A percentile compares a stretch with the other conserved stretches of the same genome.
phyloP scores from a whole-genome alignment of 495 filamentous ascomycete species.

The Neurospora sp. region DNA sequence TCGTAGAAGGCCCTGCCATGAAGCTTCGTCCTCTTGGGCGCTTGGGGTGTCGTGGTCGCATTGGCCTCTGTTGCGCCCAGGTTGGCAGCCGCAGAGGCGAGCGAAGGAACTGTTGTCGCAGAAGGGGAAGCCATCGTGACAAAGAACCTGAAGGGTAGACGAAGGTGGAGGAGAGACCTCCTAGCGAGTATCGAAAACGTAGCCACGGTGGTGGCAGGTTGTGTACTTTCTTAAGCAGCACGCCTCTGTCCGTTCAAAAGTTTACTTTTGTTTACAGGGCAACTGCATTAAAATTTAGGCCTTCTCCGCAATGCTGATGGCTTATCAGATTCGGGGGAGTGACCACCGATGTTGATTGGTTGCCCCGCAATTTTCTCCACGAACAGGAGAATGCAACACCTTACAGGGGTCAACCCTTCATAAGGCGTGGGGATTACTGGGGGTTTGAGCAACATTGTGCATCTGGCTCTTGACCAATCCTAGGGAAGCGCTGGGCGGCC shows the following conservation, averaged over 20 bases:
- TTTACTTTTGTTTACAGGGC: neutral
- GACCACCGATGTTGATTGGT: neutral
- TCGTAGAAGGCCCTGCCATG: constrained; percentile 85
- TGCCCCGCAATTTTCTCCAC: neutral
- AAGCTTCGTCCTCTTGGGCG: constrained; percentile 44
- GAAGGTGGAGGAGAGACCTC: neutral
- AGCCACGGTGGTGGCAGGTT: neutral
- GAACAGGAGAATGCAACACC: neutral
- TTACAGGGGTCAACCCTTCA: neutral
- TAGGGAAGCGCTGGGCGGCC: neutral
- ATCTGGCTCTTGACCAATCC: neutral
- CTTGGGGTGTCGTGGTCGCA: constrained; percentile 5
- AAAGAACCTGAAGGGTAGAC: neutral
- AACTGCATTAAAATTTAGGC: constrained; percentile 4
- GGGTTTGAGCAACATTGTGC: neutral
- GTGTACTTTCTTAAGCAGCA: neutral
- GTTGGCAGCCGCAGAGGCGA: neutral
- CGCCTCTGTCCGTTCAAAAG: neutral
- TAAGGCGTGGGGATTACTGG: neutral
- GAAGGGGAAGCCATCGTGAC: constrained; percentile 11
- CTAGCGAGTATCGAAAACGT: neutral
- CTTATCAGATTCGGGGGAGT: neutral
- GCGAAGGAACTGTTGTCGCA: neutral
- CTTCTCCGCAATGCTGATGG: constrained; percentile 11
- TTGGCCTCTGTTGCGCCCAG: neutral